Conservation (phyloP, 2,329 filamentous ascomycete genomes). For the Nigrospora oryzae region DNA sequence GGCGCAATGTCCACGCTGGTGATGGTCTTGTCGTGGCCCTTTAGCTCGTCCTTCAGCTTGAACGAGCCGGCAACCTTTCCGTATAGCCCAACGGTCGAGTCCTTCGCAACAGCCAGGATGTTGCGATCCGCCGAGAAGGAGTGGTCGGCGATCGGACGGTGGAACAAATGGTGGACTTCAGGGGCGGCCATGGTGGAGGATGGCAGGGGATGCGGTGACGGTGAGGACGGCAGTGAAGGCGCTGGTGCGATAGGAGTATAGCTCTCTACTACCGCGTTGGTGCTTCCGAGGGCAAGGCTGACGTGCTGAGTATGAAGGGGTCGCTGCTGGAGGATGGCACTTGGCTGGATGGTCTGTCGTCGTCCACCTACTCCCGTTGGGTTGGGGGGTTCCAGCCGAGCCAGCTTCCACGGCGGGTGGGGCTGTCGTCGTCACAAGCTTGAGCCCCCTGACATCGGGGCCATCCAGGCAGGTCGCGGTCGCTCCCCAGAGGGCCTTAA, state of each 20-base stretch:
- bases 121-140: conserved; percentile 91
- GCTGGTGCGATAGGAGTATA: conserved; percentile 65
- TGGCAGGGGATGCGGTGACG: background rate
- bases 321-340: too few species aligned
- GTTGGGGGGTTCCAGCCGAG: too few species aligned
- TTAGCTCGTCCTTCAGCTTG: conserved; percentile 82
- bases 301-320: too few species aligned
- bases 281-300: background rate
- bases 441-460: too few species aligned
- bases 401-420: too few species aligned
- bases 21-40: conserved; percentile 94
- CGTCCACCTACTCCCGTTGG: too few species aligned
- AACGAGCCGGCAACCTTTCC: conserved; percentile 64
- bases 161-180: conserved; percentile 94
- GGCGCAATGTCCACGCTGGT: conserved; percentile 95
- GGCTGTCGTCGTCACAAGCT: too few species aligned
- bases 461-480: too few species aligned
- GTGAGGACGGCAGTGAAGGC: background rate
- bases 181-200: conserved; percentile 63
- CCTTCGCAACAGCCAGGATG: conserved; percentile 83
- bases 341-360: too few species aligned
- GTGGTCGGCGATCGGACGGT: conserved; percentile 92
- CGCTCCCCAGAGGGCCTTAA: too few species aligned
- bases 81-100: conserved; percentile 87
- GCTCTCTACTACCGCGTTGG: conserved; percentile 86